Evolutionary conservation across 257 asterid genomes (phyloP).

Genomic region (Apocynum venetum): DNA sequence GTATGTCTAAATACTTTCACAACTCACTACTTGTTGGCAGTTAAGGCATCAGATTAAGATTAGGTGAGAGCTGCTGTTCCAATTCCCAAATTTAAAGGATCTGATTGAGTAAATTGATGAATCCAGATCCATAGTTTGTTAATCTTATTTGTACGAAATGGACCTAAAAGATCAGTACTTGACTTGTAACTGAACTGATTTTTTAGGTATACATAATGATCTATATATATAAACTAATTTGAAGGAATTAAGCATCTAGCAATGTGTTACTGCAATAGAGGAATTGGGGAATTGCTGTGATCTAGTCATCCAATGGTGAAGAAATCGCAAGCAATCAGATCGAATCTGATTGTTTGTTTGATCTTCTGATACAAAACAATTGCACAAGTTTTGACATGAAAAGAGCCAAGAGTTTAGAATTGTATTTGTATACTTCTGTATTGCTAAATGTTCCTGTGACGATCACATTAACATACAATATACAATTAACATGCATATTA

Average conservation of each 20-base stretch:
- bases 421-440: neutral
- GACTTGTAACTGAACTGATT: neutral
- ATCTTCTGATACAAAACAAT: neutral
- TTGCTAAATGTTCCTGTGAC: neutral
- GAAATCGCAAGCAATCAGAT: neutral
- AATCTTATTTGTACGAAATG: neutral
- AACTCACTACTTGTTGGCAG: neutral
- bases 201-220: neutral
- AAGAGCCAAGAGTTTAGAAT: neutral
- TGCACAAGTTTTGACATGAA: neutral
- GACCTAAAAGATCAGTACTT: neutral
- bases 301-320: neutral
- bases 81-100: too few species aligned
- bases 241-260: neutral
- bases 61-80: neutral
- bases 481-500: neutral
- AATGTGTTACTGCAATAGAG: neutral
- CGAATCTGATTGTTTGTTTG: neutral
- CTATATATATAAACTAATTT: neutral
- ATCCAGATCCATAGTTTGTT: neutral
- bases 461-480: neutral
- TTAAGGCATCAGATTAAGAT: neutral
- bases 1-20: too few species aligned
- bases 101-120: neutral
- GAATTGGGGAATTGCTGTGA: neutral